Evolutionary conservation across 1,284 basidiomycete species (phyloP).

Genomic region (Xerocomus cyaneibrunnescens): DNA sequence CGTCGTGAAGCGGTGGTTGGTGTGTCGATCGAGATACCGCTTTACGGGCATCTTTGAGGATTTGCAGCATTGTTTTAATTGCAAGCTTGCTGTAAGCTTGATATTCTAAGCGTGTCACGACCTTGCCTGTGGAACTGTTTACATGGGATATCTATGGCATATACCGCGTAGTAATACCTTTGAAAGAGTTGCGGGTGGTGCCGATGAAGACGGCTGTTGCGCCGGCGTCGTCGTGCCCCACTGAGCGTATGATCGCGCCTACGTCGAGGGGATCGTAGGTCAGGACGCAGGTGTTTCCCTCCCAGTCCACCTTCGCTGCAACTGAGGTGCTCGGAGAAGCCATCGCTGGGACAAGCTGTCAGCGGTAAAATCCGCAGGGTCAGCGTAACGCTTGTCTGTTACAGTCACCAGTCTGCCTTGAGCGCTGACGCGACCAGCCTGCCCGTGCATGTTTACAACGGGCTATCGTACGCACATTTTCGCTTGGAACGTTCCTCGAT

Average conservation of each 20-base stretch:
- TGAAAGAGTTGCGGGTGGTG: slow-evolving; percentile 63
- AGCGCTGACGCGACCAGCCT: background rate
- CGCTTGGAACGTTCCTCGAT: slow-evolving; percentile 5
- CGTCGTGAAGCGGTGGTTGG: slow-evolving; percentile 32
- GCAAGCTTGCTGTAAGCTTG: slow-evolving; percentile 82
- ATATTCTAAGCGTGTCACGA: slow-evolving; percentile 75
- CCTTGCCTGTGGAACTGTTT: slow-evolving; percentile 51
- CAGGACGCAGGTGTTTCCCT: slow-evolving; percentile 55
- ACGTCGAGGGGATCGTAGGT: slow-evolving; percentile 60
- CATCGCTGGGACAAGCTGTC: slow-evolving; percentile 12
- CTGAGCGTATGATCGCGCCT: slow-evolving; percentile 56
- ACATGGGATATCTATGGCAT: slow-evolving; percentile 4
- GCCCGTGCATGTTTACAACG: slow-evolving; percentile 21
- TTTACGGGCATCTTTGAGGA: slow-evolving; percentile 51
- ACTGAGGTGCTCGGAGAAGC: slow-evolving; percentile 42
- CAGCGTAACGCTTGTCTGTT: too few relatives aligned
- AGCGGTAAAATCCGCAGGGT: too few relatives aligned
- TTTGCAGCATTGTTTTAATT: slow-evolving; percentile 72
- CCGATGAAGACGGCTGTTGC: slow-evolving; percentile 77
- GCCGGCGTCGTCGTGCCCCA: slow-evolving; percentile 63
- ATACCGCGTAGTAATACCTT: slow-evolving; percentile 37
- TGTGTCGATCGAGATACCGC: slow-evolving; percentile 46
- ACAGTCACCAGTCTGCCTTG: too few relatives aligned
- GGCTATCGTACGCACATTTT: slow-evolving; percentile 6
- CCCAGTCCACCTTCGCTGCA: slow-evolving; percentile 45